These are phyloP conservation scores for Gigaspora rosea DNA, from an alignment of 192 early-diverging fungal genomes.

Conservation along the genomic window DNA sequence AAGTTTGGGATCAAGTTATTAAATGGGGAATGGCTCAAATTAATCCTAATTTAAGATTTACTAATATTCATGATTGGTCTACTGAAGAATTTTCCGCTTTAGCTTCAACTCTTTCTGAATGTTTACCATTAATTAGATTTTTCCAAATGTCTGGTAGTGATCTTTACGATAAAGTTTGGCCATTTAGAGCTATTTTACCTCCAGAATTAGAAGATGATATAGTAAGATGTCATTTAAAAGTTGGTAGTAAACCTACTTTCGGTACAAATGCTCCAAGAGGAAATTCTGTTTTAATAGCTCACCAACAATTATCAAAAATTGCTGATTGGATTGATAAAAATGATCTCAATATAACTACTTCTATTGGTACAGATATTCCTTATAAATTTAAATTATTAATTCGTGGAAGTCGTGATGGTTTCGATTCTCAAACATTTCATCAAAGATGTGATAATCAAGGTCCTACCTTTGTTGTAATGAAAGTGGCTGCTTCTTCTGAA, in stretches of 20 bases:
- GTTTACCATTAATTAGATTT: conserved; percentile 7
- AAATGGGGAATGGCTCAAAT: conserved; percentile 28
- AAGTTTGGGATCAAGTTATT: conserved; percentile 27
- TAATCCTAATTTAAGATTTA: neutral
- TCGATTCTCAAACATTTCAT: conserved; percentile 12
- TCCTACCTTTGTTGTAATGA: conserved; percentile 18
- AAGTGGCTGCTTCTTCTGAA: neutral
- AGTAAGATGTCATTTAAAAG: conserved; percentile 13
- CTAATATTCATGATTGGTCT: neutral
- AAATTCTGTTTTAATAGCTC: conserved; percentile 8
- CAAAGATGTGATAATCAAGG: conserved; percentile 25
- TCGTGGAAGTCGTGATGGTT: conserved; percentile 18
- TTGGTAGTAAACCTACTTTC: neutral
- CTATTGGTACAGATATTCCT: neutral
- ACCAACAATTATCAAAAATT: neutral
- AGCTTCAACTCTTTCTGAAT: neutral
- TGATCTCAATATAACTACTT: neutral
- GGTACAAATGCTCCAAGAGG: conserved; percentile 4
- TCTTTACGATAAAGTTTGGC: conserved; percentile 25
- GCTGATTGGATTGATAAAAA: conserved; percentile 20
- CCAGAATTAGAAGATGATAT: neutral
- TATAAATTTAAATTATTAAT: conserved; percentile 30
- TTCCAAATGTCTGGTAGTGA: conserved; percentile 10
- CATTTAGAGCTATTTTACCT: conserved; percentile 19
- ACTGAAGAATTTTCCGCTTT: conserved; percentile 3